Base-by-base conservation (phyloP, 345 rosid species). In the Zanthoxylum bungeanum region DNA sequence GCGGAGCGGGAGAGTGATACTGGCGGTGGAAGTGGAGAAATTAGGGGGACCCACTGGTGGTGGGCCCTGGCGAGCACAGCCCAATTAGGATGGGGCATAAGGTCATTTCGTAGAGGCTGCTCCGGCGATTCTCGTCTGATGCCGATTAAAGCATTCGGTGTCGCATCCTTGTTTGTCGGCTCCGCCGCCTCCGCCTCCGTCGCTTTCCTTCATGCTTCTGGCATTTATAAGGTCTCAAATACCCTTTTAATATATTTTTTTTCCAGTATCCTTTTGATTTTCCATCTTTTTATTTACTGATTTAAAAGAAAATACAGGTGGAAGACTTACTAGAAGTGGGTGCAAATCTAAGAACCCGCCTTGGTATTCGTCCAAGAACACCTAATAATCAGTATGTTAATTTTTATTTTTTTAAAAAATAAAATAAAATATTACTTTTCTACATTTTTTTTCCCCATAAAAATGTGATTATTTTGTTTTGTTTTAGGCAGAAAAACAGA, bases 311-410 rank as follows among this genome's bases (percentile, higher is more conserved):
- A 36, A 37, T 37, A 44, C 66, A 86, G 86, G 81, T 85, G 10
- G 85, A 85, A 75, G 90, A 84, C 67, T 60, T 85, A 19, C 22
- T 82, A 3, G 78, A 81, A 37, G 49, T 82, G 37, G 92, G 88
- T 24, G 81, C 87, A 3, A 77, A 50, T 46, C 73, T 84, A 28
- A 85, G 88, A 70, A 74, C 68, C 5, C 68, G 64, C 14, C 83
- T 88, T 6, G 77, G 84, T 27, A 36, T 76, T 70, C 78, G 60
- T 69, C 49, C 81, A 16, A 75, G 82, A 27, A 66, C 73, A 49
- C 68, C 9, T 2, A 31, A 66, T 8, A 65, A n/a, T n/a, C n/a
- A 77, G 76, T 74, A 52, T 76, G 81, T 44, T 63, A 49, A 39
- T 39, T 30, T 21, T 30, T 22, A 56, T 8, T 8, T 33, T 52